Conservation (phyloP, 2,329 filamentous ascomycete genomes). For the Stagonosporopsis cucurbitacearum region DNA sequence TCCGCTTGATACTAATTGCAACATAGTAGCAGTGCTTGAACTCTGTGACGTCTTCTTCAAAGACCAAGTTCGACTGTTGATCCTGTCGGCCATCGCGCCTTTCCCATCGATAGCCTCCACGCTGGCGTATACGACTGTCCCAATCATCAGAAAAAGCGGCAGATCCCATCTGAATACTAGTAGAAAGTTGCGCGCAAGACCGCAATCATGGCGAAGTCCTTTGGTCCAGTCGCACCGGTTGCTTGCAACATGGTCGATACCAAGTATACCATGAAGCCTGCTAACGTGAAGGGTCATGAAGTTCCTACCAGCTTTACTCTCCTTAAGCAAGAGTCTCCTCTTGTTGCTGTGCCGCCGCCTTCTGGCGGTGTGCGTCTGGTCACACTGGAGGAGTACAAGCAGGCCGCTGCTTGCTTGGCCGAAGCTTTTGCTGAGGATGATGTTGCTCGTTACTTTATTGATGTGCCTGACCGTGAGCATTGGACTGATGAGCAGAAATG, state of each 20-base stretch:
- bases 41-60: slow-evolving; percentile 33
- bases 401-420: slow-evolving; percentile 74
- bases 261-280: slow-evolving; percentile 50
- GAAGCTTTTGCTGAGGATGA: slow-evolving; percentile 80
- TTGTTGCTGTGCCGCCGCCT: slow-evolving; percentile 30
- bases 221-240: slow-evolving; percentile 39
- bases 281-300: slow-evolving; percentile 39
- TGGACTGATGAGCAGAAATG: slow-evolving; percentile 73
- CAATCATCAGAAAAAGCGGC: slow-evolving; percentile 55
- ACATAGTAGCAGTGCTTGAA: slow-evolving; percentile 46
- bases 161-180: slow-evolving; percentile 56
- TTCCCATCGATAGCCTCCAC: slow-evolving; percentile 42
- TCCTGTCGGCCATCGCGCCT: slow-evolving; percentile 32
- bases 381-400: slow-evolving; percentile 70
- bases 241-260: slow-evolving; percentile 42
- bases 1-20: slow-evolving; percentile 43
- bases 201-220: slow-evolving; percentile 56
- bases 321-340: slow-evolving; percentile 33
- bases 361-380: slow-evolving; percentile 67
- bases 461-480: slow-evolving; percentile 69
- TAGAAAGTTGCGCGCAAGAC: slow-evolving; percentile 47
- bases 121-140: slow-evolving; percentile 50
- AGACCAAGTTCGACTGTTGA: slow-evolving; percentile 45
- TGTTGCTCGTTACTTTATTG: slow-evolving; percentile 75
- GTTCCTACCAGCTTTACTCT: slow-evolving; percentile 40